Evolutionary conservation across 768 basidiomycete species (phyloP), one percentile per base, ranked within the genome.

Genomic region (Pleurotus ostreatus): DNA sequence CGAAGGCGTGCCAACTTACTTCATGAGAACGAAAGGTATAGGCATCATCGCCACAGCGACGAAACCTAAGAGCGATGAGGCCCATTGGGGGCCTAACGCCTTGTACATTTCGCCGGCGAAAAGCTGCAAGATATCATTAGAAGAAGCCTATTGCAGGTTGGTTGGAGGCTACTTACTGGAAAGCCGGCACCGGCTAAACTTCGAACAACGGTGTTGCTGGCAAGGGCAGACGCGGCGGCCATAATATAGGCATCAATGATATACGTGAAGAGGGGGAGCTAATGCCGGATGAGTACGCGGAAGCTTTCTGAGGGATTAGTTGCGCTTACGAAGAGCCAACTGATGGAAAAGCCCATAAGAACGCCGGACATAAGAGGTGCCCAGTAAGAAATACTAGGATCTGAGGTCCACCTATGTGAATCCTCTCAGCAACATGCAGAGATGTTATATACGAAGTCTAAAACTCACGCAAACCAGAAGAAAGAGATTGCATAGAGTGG

Each of bases 401-500:
- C 81, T 0, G 82, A 82, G 1, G 84, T 82, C 84, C 84, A 85
- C 25, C 83, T 82, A 46, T 48, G 18, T n/a, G 3, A 2, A 11
- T 34, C 30, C 30, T 34, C 3, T 34, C 9, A 34, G 11, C 8
- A 9, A 34, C 30, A 34, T 9, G 30, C 8, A 9, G 30, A 34
- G 9, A 9, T 34, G 30, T 34, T 34, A 34, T 63, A 65, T 44
- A 5, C 23, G 12, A 40, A 6, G 45, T 2, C 16, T 2, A 46
- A 2, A 6, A 70, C 75, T 63, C 58, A 80, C 75, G 70, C 78
- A 63, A 88, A 84, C 85, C 85, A 85, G 68, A 88, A 87, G 66
- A 86, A 81, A 3, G 81, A 76, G 18, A 73, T 48, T 13, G 79
- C 69, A 57, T 83, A 76, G 13, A 83, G 58, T 0, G 84, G 85